phyloP scores from a whole-genome alignment of 2,329 filamentous ascomycete genomes.

The Saccharata proteae region DNA sequence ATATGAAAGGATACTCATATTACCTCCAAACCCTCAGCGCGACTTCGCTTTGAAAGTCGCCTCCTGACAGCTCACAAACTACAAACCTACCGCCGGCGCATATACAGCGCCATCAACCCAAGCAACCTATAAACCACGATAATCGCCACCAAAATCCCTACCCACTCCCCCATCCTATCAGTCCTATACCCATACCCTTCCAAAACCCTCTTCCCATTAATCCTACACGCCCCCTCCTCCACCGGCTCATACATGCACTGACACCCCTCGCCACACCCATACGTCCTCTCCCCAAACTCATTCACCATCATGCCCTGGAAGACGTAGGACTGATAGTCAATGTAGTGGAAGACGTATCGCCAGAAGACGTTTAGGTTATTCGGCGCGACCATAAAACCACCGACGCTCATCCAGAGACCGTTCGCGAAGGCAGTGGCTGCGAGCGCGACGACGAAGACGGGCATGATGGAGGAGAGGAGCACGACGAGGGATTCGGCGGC shows the following conservation, averaged over 20 bases:
- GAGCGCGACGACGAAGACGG: constrained; percentile 67
- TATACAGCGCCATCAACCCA: constrained; percentile 49
- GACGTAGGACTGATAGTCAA: constrained; percentile 76
- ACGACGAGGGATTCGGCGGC: constrained; percentile 77
- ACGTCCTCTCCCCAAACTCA: constrained; percentile 58
- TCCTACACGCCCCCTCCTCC: constrained; percentile 52
- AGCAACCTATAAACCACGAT: constrained; percentile 60
- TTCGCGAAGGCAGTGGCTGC: constrained; percentile 77
- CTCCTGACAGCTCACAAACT: no score
- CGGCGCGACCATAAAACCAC: constrained; percentile 67
- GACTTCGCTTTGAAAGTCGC: no score
- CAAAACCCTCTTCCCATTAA: constrained; percentile 59
- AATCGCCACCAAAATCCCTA: constrained; percentile 68
- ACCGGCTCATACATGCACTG: constrained; percentile 60
- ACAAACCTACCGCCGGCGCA: no score
- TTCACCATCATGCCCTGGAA: constrained; percentile 93
- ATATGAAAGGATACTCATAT: no score
- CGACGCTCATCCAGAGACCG: constrained; percentile 79
- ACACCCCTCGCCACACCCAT: constrained; percentile 47
- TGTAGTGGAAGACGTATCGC: constrained; percentile 79
- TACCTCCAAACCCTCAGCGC: no score
- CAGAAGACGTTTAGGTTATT: constrained; percentile 69
- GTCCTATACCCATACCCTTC: constrained; percentile 56
- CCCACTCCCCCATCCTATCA: constrained; percentile 52
- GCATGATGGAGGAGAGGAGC: constrained; percentile 58